Base-by-base conservation (phyloP, 2,329 filamentous ascomycete genomes). In the Pyrenophora tritici-repentis region DNA sequence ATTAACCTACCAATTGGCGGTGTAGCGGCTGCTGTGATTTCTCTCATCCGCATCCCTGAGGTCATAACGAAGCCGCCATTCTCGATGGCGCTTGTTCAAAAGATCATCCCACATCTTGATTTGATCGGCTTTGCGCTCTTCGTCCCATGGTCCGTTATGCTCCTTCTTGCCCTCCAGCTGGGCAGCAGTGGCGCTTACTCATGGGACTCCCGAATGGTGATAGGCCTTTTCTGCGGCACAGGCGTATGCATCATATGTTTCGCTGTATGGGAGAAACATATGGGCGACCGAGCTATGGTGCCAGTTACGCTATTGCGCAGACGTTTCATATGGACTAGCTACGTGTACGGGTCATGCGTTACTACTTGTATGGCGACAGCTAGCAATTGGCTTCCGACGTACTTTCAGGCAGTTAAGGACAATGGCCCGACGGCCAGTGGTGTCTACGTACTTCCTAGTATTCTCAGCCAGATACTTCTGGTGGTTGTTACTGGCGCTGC, bases 391-490 rank as follows among this genome's bases (percentile, higher is more conserved):
- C 18, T 71, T 5, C 67, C 66, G n/a, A 59, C 76, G 1, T 78
- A 75, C 47, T 78, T 78, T 46, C 77, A 79, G 41, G 66, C 70
- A 4, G 71, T 78, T 6, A 67, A 62, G 16, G 63, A 68, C 7
- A 65, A 68, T 8, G 62, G 67, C 0, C 72, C 75, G 0, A 53
- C 74, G 4, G 66, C 73, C 50, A 75, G 73, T 42, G 76, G 76
- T 2, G 67, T 77, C 0, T 61, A 73, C 13, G 56, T 74, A 20
- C 60, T 78, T 3, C 75, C 76, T 1, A 65, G 63, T 20, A 76
- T 70, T 6, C 34, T 75, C 24, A 53, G 53, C 9, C 58, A 63
- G 29, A 22, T 70, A 17, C 22, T 66, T 0, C 42, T 62, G n/a
- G 55, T 59, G 3, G 22, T 70, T 1, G n/a, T 51, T 0, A 56